phyloP scores from a whole-genome alignment of 768 basidiomycete species.

The Suillus clintonianus region DNA sequence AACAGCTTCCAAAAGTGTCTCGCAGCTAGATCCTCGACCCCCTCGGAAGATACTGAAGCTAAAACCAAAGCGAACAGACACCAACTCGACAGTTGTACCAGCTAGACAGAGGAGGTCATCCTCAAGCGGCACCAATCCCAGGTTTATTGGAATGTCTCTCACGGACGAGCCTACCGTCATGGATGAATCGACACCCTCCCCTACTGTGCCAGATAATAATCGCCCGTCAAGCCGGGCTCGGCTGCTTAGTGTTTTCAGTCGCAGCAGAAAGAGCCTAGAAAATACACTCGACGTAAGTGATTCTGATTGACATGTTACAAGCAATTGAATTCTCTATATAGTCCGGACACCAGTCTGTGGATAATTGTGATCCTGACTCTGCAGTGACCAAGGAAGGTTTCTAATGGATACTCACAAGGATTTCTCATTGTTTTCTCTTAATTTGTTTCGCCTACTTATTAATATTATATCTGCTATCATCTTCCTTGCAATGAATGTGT shows the following conservation, averaged over 20 bases:
- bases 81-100: conserved; percentile 14
- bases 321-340: neutral
- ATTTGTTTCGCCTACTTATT: neutral
- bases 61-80: conserved; percentile 19
- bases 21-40: conserved; percentile 29
- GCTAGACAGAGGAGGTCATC: conserved; percentile 18
- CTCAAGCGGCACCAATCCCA: conserved; percentile 16
- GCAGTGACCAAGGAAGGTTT: neutral
- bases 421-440: neutral
- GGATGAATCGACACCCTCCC: conserved; percentile 16
- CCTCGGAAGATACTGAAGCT: conserved; percentile 20
- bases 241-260: conserved; percentile 31
- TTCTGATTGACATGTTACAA: neutral
- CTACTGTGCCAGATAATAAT: conserved; percentile 11
- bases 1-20: conserved; percentile 44
- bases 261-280: conserved; percentile 17
- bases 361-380: neutral
- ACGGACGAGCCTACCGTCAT: conserved; percentile 45
- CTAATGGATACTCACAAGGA: neutral
- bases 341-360: neutral
- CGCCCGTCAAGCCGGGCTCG: conserved; percentile 29
- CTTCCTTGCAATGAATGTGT: neutral
- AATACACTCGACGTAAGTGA: conserved; percentile 13
- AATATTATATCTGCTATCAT: neutral
- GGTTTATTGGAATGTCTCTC: conserved; percentile 33